Evolutionary conservation across 2,329 filamentous ascomycete species (phyloP).

Genomic region (Nemania sp.): DNA sequence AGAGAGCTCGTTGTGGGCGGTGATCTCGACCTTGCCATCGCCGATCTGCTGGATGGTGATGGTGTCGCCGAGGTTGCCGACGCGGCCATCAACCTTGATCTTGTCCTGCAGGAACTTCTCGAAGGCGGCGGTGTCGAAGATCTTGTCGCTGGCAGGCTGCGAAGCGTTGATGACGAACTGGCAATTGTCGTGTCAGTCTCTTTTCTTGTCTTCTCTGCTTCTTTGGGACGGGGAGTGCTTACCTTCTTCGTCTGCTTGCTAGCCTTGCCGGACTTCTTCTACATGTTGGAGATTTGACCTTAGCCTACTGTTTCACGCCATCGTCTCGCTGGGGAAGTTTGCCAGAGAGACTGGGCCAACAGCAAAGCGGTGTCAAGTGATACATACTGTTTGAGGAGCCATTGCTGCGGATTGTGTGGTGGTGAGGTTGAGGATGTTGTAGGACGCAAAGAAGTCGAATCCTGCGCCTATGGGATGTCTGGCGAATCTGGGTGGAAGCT

Average conservation of each 20-base stretch:
- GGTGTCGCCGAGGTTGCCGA: conserved; percentile 94
- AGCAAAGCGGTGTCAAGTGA: conserved; percentile 83
- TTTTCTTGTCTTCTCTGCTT: background rate
- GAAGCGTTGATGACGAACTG: conserved; percentile 99
- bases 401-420: conserved; percentile 59
- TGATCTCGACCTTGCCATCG: conserved; percentile 97
- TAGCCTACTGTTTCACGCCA: conserved; percentile 93
- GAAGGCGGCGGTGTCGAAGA: conserved; percentile 98
- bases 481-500: conserved; percentile 28
- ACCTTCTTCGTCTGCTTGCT: conserved; percentile 86
- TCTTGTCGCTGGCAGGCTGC: conserved; percentile 98
- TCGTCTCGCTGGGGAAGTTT: conserved; percentile 44
- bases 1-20: conserved; percentile 96
- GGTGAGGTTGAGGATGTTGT: conserved; percentile 34
- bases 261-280: conserved; percentile 69
- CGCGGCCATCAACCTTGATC: conserved; percentile 99
- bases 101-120: conserved; percentile 99
- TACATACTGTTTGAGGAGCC: conserved; percentile 89
- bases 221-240: conserved; percentile 34
- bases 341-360: conserved; percentile 65
- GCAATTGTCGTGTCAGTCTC: conserved; percentile 4
- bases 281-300: conserved; percentile 63
- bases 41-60: conserved; percentile 88
- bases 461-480: conserved; percentile 42
- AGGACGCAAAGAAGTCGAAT: conserved; percentile 72